Evolutionary conservation across 2,329 filamentous ascomycete species (phyloP).

Genomic region (Pseudogymnoascus sp.): DNA sequence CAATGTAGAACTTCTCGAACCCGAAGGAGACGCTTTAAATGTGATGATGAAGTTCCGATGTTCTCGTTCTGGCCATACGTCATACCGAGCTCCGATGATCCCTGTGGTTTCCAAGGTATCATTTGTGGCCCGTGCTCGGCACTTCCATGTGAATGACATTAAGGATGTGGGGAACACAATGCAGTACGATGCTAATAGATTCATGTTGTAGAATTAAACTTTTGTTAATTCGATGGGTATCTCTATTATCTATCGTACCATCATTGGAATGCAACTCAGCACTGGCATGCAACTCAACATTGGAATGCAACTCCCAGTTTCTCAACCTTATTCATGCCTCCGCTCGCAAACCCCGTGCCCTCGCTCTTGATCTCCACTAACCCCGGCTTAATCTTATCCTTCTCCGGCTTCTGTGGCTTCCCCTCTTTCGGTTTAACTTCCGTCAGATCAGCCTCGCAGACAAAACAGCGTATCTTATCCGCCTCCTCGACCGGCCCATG

Average conservation of each 20-base stretch:
- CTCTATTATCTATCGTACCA: conserved; percentile 32
- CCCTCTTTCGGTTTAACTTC: conserved; percentile 30
- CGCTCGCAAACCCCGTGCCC: conserved; percentile 85
- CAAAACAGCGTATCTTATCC: conserved; percentile 64
- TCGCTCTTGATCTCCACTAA: conserved; percentile 76
- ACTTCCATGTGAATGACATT: not conserved
- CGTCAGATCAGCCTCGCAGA: conserved; percentile 75
- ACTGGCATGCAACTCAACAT: conserved; percentile 42
- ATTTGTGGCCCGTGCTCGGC: not conserved
- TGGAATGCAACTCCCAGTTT: conserved; percentile 76
- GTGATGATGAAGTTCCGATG: not conserved
- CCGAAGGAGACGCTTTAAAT: not conserved
- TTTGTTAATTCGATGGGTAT: conserved; percentile 1
- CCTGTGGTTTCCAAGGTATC: conserved; percentile 6
- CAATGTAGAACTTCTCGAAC: not conserved
- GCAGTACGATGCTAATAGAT: not conserved
- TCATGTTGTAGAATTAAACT: not conserved
- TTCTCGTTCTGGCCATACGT: conserved; percentile 2
- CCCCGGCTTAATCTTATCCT: conserved; percentile 58
- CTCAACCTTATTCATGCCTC: conserved; percentile 75
- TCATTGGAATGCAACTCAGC: conserved; percentile 71
- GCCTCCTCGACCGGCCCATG: conserved; percentile 46
- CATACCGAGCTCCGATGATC: conserved; percentile 3
- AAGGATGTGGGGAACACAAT: not conserved
- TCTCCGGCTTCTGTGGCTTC: conserved; percentile 44